phyloP scores from a whole-genome alignment of 768 basidiomycete species.

The Kwoniella heveanensis region DNA sequence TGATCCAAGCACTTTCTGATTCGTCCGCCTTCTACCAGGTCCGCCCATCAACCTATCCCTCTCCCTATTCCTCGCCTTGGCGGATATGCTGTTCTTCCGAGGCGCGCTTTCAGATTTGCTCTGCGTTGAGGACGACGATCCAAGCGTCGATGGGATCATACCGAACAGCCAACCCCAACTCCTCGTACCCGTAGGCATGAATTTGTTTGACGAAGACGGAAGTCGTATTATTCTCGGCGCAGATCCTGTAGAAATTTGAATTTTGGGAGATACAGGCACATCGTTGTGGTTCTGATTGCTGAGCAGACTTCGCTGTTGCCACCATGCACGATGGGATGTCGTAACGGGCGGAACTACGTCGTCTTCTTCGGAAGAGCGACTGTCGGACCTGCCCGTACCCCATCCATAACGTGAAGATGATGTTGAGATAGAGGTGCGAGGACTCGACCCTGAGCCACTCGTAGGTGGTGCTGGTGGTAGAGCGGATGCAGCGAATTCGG shows the following conservation, averaged over 20 bases:
- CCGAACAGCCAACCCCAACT: conserved; percentile 34
- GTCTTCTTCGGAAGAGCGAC: conserved; percentile 29
- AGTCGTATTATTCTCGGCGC: conserved; percentile 13
- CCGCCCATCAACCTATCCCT: conserved; percentile 36
- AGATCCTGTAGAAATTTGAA: conserved; percentile 4
- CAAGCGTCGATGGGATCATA: conserved; percentile 1
- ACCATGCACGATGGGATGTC: conserved; percentile 24
- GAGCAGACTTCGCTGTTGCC: conserved; percentile 14
- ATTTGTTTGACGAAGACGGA: conserved; percentile 10
- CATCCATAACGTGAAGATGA: conserved; percentile 28
- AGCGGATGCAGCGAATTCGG: conserved; percentile 21
- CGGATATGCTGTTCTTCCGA: conserved; percentile 20
- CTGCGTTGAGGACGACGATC: conserved; percentile 2
- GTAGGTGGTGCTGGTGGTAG: conserved; percentile 3
- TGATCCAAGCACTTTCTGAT: conserved; percentile 21
- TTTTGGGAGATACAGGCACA: conserved; percentile 26
- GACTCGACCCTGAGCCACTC: conserved; percentile 21
- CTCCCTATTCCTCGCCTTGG: conserved; percentile 30
- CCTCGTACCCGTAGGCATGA: conserved; percentile 35
- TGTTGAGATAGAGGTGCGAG: conserved; percentile 35
- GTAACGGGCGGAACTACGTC: conserved; percentile 17
- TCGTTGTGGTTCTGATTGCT: neutral
- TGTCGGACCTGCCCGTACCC: conserved; percentile 26
- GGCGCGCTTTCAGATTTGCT: neutral
- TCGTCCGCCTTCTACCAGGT: conserved; percentile 8